Conservation (phyloP, 164 flowering plant species). For the Dillenia turbinata region DNA sequence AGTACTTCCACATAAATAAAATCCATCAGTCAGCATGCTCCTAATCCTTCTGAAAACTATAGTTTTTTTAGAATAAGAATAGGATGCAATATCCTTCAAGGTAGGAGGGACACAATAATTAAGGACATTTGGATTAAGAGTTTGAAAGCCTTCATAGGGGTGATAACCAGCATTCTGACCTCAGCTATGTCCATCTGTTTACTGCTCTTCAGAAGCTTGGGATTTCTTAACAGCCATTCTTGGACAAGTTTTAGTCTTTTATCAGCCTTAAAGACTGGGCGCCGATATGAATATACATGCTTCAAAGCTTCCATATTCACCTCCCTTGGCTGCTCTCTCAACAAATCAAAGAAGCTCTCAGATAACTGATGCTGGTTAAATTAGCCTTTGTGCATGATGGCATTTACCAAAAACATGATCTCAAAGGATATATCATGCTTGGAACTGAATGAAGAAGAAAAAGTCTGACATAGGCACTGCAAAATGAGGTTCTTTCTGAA, state of each 20-base stretch:
- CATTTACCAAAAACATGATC: conserved; percentile 66
- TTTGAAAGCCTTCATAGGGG: conserved; percentile 86
- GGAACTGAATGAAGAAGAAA: conserved; percentile 52
- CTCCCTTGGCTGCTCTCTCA: conserved; percentile 46
- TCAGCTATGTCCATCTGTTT: conserved; percentile 39
- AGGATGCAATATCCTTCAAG: conserved; percentile 47
- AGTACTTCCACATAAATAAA: conserved; percentile 71
- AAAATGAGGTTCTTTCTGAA: conserved; percentile 63
- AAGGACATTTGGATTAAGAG: conserved; percentile 47
- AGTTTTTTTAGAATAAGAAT: conserved; percentile 53
- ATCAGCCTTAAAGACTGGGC: conserved; percentile 56
- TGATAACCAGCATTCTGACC: conserved; percentile 75
- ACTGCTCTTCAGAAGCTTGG: conserved; percentile 41
- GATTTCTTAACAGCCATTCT: conserved; percentile 64
- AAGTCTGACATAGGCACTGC: conserved; percentile 36
- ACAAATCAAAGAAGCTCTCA: conserved; percentile 49
- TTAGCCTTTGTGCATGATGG: conserved; percentile 72
- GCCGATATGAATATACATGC: conserved; percentile 55
- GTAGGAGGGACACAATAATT: conserved; percentile 58
- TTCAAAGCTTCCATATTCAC: conserved; percentile 59
- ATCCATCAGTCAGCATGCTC: conserved; percentile 52
- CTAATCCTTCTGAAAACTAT: conserved; percentile 54
- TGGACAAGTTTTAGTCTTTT: conserved; percentile 53
- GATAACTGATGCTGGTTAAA: conserved; percentile 70
- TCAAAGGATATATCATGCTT: conserved; percentile 54